Evolutionary conservation across 2,329 filamentous ascomycete genomes (phyloP).

Genomic region (Podosphaera xanthii): DNA sequence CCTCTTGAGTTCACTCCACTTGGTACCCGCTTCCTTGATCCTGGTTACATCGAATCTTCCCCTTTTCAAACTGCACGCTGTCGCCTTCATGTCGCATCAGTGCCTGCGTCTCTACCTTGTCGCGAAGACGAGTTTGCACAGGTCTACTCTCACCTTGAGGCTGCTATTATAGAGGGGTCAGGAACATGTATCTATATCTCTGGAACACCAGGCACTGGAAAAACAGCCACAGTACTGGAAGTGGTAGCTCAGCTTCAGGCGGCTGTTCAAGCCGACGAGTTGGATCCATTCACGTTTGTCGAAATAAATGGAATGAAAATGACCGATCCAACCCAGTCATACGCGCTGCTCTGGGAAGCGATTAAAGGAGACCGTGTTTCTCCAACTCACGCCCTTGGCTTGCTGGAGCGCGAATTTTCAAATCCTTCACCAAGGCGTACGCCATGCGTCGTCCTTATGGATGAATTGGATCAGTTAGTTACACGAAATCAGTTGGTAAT

Average conservation of each 20-base stretch:
- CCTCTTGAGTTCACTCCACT: slow-evolving; percentile 86
- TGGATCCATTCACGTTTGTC: slow-evolving; percentile 97
- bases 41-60: slow-evolving; percentile 50
- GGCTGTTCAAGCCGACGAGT: slow-evolving; percentile 69
- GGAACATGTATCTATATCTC: slow-evolving; percentile 98
- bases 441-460: slow-evolving; percentile 94
- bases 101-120: slow-evolving; percentile 73
- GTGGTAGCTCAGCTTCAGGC: slow-evolving; percentile 75
- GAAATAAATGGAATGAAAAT: slow-evolving; percentile 99
- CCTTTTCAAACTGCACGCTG: slow-evolving; percentile 82
- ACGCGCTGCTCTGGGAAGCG: slow-evolving; percentile 87
- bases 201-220: slow-evolving; percentile 91
- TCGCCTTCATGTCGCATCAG: slow-evolving; percentile 78
- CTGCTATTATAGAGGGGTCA: slow-evolving; percentile 78
- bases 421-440: slow-evolving; percentile 76
- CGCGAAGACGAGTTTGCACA: slow-evolving; percentile 77
- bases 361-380: slow-evolving; percentile 82
- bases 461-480: slow-evolving; percentile 90
- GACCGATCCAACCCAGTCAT: slow-evolving; percentile 90
- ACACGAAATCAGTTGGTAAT: slow-evolving; percentile 99
- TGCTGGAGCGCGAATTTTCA: slow-evolving; percentile 80
- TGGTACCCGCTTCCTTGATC: slow-evolving; percentile 66
- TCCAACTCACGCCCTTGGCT: slow-evolving; percentile 71
- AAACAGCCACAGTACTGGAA: slow-evolving; percentile 91
- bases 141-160: slow-evolving; percentile 83